Base-by-base conservation (phyloP, 306 rosid species). In the Cicer chorassanicum region DNA sequence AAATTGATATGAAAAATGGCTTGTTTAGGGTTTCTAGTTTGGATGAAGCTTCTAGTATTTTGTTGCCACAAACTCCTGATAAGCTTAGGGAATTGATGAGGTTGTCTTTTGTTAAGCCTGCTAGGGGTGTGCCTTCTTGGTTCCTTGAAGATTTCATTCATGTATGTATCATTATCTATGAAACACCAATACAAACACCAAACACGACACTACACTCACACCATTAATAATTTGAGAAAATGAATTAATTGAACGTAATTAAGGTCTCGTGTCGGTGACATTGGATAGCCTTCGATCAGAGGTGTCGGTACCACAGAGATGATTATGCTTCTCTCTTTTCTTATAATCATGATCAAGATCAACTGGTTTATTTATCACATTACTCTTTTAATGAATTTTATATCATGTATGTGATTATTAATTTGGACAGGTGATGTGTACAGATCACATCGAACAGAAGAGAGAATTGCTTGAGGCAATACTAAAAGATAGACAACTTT, bases 31-130 rank as follows among this genome's bases (percentile, higher is more conserved):
- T 91, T 78, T 76, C 88, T 1, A 10, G 13, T 66, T 67, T 91
- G 79, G 91, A 89, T 0, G 94, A 91, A 45, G 94, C 97, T 42
- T 76, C 84, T 0, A 74, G 68, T 51, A 89, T 91, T 71, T 78
- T 91, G 82, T 57, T 91, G 66, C 94, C 97, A 0, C 92, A 91
- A 12, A 89, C 92, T 1, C 91, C 97, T 0, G 85, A 85, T 12
- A 89, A 83, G 63, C 84, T 91, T 2, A 78, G 88, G 85, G 88
- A 86, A 44, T 69, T 91, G 79, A 71, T 91, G 81, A 76, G 75
- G 39, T 16, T 84, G 41, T 84, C 97, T 4, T 89, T 89, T 81
- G 89, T 78, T 13, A 89, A 78, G 76, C 94, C 94, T 9, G 42
- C 78, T 8, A 83, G 80, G 65, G 78, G 65, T 10, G 59, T 89